A percentile compares a stretch with the other conserved stretches of the same genome.
phyloP scores from a whole-genome alignment of 2,329 filamentous ascomycete genomes.

The Neopestalotiopsis sp. region DNA sequence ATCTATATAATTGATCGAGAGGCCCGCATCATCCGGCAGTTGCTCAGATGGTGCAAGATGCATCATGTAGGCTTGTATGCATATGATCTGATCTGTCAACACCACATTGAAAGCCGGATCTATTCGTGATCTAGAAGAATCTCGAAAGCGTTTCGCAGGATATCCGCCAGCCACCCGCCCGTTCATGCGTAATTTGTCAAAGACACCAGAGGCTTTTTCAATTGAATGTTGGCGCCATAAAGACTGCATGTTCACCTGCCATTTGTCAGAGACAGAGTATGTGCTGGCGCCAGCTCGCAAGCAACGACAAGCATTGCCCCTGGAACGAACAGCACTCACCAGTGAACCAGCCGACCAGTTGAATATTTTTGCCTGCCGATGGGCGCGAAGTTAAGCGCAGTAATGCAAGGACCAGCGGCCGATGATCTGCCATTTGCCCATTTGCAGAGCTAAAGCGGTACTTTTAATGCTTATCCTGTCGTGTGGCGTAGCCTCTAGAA shows the following conservation, averaged over 20 bases:
- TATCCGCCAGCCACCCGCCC: no score
- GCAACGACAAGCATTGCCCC: not conserved
- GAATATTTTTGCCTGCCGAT: no score
- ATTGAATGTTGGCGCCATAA: not conserved
- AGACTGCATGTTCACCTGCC: not conserved
- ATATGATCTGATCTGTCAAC: no score
- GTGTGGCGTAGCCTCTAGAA: not conserved
- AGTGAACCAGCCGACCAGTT: no score
- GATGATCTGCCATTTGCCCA: not conserved
- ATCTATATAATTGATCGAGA: no score
- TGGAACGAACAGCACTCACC: no score
- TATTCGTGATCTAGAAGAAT: no score
- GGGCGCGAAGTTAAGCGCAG: not conserved
- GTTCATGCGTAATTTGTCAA: no score
- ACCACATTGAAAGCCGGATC: no score
- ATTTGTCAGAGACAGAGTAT: not conserved
- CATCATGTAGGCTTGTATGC: not conserved
- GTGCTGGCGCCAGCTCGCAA: not conserved
- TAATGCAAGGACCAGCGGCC: conserved; percentile 2
- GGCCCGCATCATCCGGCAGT: not conserved
- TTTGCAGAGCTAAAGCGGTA: conserved; percentile 5
- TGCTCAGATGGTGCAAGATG: not conserved
- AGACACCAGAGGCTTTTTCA: no score
- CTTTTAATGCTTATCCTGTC: not conserved
- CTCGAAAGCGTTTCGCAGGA: no score